Evolutionary conservation across 1,284 basidiomycete genomes (phyloP).

Genomic region (Melampsora americana): DNA sequence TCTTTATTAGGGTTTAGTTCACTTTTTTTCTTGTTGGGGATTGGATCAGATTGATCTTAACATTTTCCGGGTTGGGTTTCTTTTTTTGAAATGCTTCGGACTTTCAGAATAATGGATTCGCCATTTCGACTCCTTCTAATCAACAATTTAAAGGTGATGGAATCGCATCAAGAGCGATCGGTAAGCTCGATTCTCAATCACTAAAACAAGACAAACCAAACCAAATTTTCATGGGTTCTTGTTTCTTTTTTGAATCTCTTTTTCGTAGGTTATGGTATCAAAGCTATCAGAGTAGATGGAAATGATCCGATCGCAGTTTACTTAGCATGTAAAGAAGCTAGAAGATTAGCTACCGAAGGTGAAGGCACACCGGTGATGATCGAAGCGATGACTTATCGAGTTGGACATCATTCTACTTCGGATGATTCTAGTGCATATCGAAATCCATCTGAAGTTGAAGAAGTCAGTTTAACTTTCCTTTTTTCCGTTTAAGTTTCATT

Average conservation of each 20-base stretch:
- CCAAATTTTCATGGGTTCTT: too few relatives aligned
- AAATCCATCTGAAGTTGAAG: constrained; percentile 76
- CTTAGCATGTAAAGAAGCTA: constrained; percentile 73
- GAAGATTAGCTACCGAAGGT: constrained; percentile 70
- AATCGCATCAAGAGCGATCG: constrained; percentile 85
- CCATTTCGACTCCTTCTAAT: constrained; percentile 83
- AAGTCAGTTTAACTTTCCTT: constrained; percentile 54
- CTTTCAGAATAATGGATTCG: constrained; percentile 86
- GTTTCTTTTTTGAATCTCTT: not conserved
- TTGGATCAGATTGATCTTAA: constrained; percentile 64
- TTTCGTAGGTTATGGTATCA: constrained; percentile 36
- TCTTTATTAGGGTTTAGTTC: constrained; percentile 48
- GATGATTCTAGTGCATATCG: constrained; percentile 91
- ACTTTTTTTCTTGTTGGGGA: constrained; percentile 54
- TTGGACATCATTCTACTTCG: constrained; percentile 92
- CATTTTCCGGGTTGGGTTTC: too few relatives aligned
- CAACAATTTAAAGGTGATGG: constrained; percentile 91
- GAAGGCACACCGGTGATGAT: constrained; percentile 74
- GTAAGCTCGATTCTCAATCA: constrained; percentile 20
- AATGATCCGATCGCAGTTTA: constrained; percentile 88
- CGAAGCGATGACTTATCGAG: constrained; percentile 89
- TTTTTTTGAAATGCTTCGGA: constrained; percentile 57
- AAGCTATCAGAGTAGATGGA: constrained; percentile 68
- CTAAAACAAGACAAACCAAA: not conserved
- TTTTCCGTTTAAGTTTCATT: not conserved